Evolutionary conservation across 306 rosid genomes (phyloP), one percentile per base, ranked within the genome.

Genomic region (Medicago arabica): DNA sequence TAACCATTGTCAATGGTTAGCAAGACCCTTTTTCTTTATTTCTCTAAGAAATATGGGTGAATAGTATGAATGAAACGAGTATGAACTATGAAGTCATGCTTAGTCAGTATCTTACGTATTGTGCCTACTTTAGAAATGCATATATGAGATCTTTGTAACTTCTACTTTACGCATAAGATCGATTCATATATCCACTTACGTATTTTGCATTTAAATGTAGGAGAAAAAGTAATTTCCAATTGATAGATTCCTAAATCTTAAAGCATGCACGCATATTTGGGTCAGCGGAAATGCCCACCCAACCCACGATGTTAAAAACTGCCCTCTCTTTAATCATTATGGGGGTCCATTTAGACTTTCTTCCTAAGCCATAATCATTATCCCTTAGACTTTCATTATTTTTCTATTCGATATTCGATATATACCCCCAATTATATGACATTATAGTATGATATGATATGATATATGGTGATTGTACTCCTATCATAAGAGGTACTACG

Each of bases 71-170:
- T 81, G 83, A 81, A 36, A 65, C 78, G 62, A 85, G 76, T 6
- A 31, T 93, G 97, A 91, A 85, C 74, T 6, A 31, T 93, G 97
- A 91, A 74, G 94, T 93, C 96, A 91, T 86, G 97, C 88, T 87
- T 87, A 77, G 92, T 87, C 82, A 89, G 75, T 67, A 71, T 82
- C 83, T 84, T 87, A 88, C 94, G 93, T 83, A 51, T 76, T 55
- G 81, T 81, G 49, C 77, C 83, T 75, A 78, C 83, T 15, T 9
- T 16, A 77, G 40, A 71, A 70, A 72, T 15, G 83, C 74, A 77
- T 10, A 80, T 72, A 75, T 84, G 38, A 23, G 16, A 87, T 87
- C 87, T 88, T 84, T 80, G 88, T 89, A 83, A 77, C 93, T 89
- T 89, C 79, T 83, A 71, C 92, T 91, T 88, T 84, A 89, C 91